Percentiles rank a stretch among this genome's conserved stretches.
These are phyloP conservation scores for Cyberlindnera nakhonratchasimensis DNA, from an alignment of 805 yeast species.

Conservation along the genomic window DNA sequence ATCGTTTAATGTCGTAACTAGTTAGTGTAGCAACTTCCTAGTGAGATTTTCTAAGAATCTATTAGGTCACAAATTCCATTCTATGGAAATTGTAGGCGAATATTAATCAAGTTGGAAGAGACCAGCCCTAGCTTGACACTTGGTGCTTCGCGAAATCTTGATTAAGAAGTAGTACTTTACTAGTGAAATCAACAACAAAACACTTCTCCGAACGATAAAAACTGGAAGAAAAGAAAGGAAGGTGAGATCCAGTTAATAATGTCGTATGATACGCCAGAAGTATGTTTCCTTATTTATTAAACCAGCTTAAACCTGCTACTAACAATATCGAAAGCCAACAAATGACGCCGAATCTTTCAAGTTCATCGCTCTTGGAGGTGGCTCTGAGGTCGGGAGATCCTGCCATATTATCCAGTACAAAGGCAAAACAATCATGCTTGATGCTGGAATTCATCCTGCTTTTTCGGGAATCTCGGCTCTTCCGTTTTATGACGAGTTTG, in stretches of 20 bases:
- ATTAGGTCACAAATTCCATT: no score
- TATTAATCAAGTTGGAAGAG: background rate
- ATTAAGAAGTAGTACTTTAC: background rate
- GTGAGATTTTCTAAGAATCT: no score
- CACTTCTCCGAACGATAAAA: no score
- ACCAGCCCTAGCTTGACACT: background rate
- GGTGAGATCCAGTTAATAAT: background rate
- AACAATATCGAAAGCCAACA: background rate
- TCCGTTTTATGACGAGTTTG: constrained; percentile 96
- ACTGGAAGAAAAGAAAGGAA: no score
- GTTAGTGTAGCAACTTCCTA: no score
- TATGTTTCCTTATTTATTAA: background rate
- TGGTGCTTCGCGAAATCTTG: constrained; percentile 4
- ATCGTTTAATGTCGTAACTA: background rate
- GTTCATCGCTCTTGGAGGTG: constrained; percentile 95
- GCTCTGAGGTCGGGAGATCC: constrained; percentile 95
- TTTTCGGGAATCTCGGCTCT: constrained; percentile 82
- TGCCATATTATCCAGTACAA: constrained; percentile 90
- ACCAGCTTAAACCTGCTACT: background rate
- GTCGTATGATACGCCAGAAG: constrained; percentile 7
- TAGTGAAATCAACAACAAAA: background rate
- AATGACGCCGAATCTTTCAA: constrained; percentile 39
- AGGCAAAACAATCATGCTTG: constrained; percentile 93
- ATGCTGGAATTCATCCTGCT: constrained; percentile 98
- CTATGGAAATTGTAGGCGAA: background rate